These are phyloP conservation scores for Botrytis fragariae DNA, from an alignment of 2,329 filamentous ascomycete species.

Conservation along the genomic window DNA sequence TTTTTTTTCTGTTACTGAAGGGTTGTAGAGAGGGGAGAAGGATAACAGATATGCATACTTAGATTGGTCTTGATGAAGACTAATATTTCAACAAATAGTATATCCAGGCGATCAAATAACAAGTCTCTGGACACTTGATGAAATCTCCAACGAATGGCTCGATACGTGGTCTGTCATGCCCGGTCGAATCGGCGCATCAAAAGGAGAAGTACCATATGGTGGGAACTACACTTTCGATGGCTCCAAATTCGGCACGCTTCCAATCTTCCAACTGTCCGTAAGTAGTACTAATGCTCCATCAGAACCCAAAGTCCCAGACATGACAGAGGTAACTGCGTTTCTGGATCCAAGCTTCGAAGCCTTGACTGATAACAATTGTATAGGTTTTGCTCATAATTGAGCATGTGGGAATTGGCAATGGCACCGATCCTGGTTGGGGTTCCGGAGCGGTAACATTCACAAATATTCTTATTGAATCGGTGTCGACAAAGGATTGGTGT, in stretches of 20 bases:
- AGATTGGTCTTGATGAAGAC: too few species aligned
- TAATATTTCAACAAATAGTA: not conserved
- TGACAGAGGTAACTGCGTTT: not conserved
- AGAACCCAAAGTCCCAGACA: conserved; percentile 14
- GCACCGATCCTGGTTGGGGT: conserved; percentile 1
- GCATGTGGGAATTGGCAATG: not conserved
- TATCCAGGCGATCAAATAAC: conserved; percentile 14
- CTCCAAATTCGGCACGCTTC: not conserved
- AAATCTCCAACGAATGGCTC: conserved; percentile 6
- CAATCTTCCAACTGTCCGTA: not conserved
- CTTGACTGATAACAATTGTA: not conserved
- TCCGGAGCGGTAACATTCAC: conserved; percentile 16
- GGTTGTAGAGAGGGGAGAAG: not conserved
- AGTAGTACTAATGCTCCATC: not conserved
- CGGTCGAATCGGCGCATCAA: not conserved
- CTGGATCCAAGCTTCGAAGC: not conserved
- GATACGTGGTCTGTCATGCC: conserved; percentile 16
- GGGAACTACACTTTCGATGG: conserved; percentile 15
- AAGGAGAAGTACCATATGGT: conserved; percentile 3
- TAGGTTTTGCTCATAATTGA: conserved; percentile 4
- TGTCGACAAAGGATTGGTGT: conserved; percentile 12
- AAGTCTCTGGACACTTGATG: conserved; percentile 8
- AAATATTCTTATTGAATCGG: conserved; percentile 12
- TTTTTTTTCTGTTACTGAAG: not conserved
- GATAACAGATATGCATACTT: too few species aligned